Evolutionary conservation across 139 green algal species (phyloP).

Genomic region (Chlamydomonas asymmetrica): DNA sequence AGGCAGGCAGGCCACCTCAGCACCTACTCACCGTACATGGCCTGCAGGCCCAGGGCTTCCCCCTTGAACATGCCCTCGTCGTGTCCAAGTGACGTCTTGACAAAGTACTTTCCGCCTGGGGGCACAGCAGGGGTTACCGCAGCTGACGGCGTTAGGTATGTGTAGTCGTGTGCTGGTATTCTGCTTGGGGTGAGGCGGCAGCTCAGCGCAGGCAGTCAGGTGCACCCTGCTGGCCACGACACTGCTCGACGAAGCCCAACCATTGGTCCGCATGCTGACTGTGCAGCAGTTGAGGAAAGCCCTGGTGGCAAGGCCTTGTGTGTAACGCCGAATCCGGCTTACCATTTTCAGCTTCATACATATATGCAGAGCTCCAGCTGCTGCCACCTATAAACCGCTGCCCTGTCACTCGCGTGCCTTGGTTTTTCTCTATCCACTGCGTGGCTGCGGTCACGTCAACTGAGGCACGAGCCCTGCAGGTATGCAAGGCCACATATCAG

Average conservation of each 20-base stretch:
- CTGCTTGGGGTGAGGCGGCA: neutral
- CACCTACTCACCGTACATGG: constrained; percentile 70
- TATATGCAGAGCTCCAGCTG: constrained; percentile 64
- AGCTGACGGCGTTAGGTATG: neutral
- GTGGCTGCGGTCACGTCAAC: constrained; percentile 15
- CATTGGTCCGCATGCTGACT: neutral
- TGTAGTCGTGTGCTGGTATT: neutral
- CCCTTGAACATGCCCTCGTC: constrained; percentile 86
- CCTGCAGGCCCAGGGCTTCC: constrained; percentile 81
- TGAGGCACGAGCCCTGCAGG: too few species aligned
- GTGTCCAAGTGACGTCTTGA: constrained; percentile 68
- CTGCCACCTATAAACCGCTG: constrained; percentile 44
- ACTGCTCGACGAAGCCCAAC: neutral
- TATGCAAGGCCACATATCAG: too few species aligned
- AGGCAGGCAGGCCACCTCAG: too few species aligned
- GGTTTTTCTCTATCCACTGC: constrained; percentile 36
- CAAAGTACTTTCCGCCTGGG: constrained; percentile 65
- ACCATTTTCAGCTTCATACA: constrained; percentile 43
- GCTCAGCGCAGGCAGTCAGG: neutral
- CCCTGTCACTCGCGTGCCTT: constrained; percentile 37
- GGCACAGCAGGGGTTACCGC: neutral
- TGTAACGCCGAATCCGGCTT: neutral
- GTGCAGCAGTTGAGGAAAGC: neutral
- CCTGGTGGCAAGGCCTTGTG: neutral
- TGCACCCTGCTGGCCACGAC: neutral